Evolutionary conservation across 208 protist genomes (phyloP).

Genomic region (Herpetomonas tarakana): DNA sequence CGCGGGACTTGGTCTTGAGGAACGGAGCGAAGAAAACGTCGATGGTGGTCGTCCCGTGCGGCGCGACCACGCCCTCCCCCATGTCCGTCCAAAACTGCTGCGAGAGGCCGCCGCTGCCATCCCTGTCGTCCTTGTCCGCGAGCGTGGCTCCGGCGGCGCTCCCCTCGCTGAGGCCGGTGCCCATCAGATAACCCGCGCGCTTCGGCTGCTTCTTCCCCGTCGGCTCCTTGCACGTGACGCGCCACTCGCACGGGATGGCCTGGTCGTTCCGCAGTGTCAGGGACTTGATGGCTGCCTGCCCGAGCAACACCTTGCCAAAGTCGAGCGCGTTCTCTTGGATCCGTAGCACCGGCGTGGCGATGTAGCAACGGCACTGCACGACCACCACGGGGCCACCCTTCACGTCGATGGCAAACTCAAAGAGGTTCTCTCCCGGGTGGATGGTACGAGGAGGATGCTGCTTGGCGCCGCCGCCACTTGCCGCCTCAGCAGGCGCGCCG

Average conservation of each 20-base stretch:
- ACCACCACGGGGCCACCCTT: conserved; percentile 80
- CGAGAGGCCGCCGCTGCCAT: conserved; percentile 5
- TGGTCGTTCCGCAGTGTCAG: conserved; percentile 87
- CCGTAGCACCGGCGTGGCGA: conserved; percentile 86
- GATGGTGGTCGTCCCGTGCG: conserved; percentile 48
- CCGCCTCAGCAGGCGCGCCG: not conserved
- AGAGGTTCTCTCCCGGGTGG: conserved; percentile 53
- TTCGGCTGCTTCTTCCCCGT: conserved; percentile 8
- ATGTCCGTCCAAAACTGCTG: conserved; percentile 69
- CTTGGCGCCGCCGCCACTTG: not conserved
- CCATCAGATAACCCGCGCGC: not conserved
- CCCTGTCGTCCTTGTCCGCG: conserved; percentile 1
- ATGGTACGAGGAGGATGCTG: conserved; percentile 13
- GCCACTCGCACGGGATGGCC: conserved; percentile 89
- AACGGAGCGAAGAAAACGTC: conserved; percentile 71
- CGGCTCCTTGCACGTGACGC: conserved; percentile 42
- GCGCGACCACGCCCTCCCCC: conserved; percentile 64
- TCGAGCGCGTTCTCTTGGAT: conserved; percentile 62
- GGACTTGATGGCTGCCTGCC: conserved; percentile 77
- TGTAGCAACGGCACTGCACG: conserved; percentile 85
- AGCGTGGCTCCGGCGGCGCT: not conserved
- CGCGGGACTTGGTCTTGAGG: conserved; percentile 3
- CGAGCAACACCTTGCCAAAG: conserved; percentile 89
- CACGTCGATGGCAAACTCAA: conserved; percentile 83
- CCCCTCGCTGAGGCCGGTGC: not conserved